Conservation (phyloP, 2,329 filamentous ascomycete species). For the Reticulascus tulasneorum region DNA sequence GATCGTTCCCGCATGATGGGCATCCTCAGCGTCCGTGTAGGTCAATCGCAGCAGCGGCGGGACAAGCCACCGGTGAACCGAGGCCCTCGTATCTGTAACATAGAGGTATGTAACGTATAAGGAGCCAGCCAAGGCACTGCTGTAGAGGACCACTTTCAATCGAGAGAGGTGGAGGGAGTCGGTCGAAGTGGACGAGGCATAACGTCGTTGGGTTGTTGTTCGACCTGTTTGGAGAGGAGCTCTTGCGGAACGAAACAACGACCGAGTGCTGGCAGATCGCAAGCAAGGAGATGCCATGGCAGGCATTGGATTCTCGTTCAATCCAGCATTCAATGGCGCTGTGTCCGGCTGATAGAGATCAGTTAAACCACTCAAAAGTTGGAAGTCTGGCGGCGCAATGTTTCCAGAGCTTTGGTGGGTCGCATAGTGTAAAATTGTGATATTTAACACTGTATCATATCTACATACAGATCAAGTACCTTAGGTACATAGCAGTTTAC, state of each 20-base stretch:
- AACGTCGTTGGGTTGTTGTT: slow-evolving; percentile 23
- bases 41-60: slow-evolving; percentile 62
- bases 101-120: slow-evolving; percentile 59
- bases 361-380: too few species aligned
- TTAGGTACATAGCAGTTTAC: too few species aligned
- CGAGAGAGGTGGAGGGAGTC: slow-evolving; percentile 24
- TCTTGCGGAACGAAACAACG: slow-evolving; percentile 16
- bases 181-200: slow-evolving; percentile 24
- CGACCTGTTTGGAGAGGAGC: slow-evolving; percentile 13
- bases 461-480: too few species aligned
- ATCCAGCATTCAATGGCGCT: slow-evolving; percentile 29
- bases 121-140: slow-evolving; percentile 35
- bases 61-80: slow-evolving; percentile 63
- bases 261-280: slow-evolving; percentile 19
- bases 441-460: too few species aligned
- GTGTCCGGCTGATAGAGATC: slow-evolving; percentile 9
- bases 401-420: too few species aligned
- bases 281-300: slow-evolving; percentile 27
- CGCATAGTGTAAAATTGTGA: too few species aligned
- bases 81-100: slow-evolving; percentile 70
- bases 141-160: slow-evolving; percentile 34
- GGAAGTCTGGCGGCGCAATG: too few species aligned
- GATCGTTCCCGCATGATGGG: slow-evolving; percentile 76
- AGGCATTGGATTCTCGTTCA: slow-evolving; percentile 17
- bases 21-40: slow-evolving; percentile 79